phyloP scores from a whole-genome alignment of 768 basidiomycete species.

The Clitopilus hobsonii region DNA sequence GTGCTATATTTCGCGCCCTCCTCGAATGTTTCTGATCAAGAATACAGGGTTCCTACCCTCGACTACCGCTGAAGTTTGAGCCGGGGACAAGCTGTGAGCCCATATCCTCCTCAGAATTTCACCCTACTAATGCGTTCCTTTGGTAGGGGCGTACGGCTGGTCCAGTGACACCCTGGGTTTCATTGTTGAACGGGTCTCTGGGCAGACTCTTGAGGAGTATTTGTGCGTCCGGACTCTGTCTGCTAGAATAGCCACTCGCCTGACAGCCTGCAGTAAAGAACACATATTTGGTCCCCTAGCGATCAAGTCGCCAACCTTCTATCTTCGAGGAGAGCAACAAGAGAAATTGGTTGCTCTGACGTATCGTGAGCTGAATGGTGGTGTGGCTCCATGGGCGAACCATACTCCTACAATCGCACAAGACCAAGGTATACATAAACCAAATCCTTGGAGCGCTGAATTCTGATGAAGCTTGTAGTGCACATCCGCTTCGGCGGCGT shows the following conservation, averaged over 20 bases:
- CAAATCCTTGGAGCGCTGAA: background rate
- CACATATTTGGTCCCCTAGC: conserved; percentile 6
- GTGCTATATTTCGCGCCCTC: no score
- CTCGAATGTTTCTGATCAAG: no score
- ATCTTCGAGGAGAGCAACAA: background rate
- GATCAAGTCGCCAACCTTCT: background rate
- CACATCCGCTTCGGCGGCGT: conserved; percentile 13
- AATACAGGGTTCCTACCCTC: conserved; percentile 19
- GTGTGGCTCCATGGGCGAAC: conserved; percentile 1
- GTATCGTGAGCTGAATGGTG: background rate
- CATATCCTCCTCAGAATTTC: no score
- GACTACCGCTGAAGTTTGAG: conserved; percentile 19
- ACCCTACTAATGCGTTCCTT: background rate
- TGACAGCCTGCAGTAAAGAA: conserved; percentile 7
- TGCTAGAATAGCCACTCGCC: background rate
- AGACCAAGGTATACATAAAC: conserved; percentile 7
- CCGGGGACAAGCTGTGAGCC: conserved; percentile 24
- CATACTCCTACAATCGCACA: conserved; percentile 8
- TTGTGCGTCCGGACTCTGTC: conserved; percentile 13
- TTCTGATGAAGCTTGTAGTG: conserved; percentile 10
- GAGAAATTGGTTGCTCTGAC: background rate
- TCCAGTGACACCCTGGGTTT: conserved; percentile 20
- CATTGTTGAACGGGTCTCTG: conserved; percentile 20
- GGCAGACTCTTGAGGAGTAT: conserved; percentile 22
- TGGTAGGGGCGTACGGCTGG: conserved; percentile 21